A percentile compares a stretch with the other conserved stretches of the same genome.
Evolutionary conservation across 306 rosid species (phyloP).

Genomic region (Gillenia trifoliata): DNA sequence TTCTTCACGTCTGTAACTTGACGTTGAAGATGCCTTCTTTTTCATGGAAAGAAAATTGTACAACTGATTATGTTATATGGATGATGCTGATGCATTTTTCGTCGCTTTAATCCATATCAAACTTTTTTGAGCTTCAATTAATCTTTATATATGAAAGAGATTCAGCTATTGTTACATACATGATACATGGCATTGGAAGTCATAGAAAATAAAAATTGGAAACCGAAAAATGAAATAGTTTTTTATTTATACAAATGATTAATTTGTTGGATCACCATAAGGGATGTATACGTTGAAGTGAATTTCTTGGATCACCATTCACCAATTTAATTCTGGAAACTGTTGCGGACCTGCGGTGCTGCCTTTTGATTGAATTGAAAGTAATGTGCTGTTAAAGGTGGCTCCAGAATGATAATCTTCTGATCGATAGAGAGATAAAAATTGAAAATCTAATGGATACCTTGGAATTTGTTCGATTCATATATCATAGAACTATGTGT

Average conservation of each 20-base stretch:
- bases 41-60: neutral
- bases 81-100: no score
- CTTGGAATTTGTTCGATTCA: neutral
- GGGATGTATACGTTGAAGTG: no score
- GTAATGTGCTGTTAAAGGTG: conserved; percentile 8
- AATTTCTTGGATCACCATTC: neutral
- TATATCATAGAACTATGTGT: neutral
- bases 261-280: no score
- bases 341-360: neutral
- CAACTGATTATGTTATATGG: no score
- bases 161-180: no score
- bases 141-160: no score
- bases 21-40: neutral
- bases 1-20: neutral
- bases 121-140: no score
- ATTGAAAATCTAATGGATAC: neutral
- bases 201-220: no score
- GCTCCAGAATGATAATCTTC: neutral
- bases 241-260: no score
- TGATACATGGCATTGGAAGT: no score
- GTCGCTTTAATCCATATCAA: no score
- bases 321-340: neutral
- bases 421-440: neutral
- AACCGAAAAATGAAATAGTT: no score
- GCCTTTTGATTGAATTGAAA: conserved; percentile 7